Evolutionary conservation across 495 filamentous ascomycete genomes (phyloP), one percentile per base, ranked within the genome.

Genomic region (Podospora bellae-mahoneyi): DNA sequence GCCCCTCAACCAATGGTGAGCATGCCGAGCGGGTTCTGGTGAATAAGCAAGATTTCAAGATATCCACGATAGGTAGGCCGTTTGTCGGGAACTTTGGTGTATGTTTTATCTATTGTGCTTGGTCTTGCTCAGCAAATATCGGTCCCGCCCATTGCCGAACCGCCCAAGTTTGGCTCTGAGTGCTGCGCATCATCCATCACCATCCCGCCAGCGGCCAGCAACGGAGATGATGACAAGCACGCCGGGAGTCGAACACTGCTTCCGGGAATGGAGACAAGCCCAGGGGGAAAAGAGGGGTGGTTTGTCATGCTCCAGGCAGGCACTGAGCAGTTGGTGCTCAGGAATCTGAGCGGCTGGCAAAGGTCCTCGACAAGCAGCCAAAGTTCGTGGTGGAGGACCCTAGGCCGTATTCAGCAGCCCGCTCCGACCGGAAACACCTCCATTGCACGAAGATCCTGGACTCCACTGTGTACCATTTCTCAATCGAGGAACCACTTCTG

Each of bases 321-420:
- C 23, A 23, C 23, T 60, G n/a, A 10, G 44, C 30, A 23, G 58
- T 53, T 30, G 59, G 18, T 63, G 44, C 48, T 54, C 62, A 65
- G n/a, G 32, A 20, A 32, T 28, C 34, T 39, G 27, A 30, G 30
- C 30, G 61, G 54, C n/a, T 28, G 64, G 64, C 54, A 67, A 69
- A 69, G 63, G 53, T 64, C 48, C 69, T 68, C 60, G 23, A 60
- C n/a, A 48, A 62, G 61, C 64, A 69, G 64, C 66, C 23, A 23
- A 66, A 67, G 72, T 75, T 72, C 72, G 66, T 77, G 66, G 65
- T 69, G 64, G 65, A 65, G 57, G 48, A 70, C 64, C 68, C 75
- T 79, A 78, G 72, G 62, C 76, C 75, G 56, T 64, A 78, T 83
- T 72, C 39, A 78, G 78, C 72, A 78, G 70, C 70, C 67, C 71